phyloP scores from a whole-genome alignment of 805 yeast genomes.

The Maudiozyma turicensis region DNA sequence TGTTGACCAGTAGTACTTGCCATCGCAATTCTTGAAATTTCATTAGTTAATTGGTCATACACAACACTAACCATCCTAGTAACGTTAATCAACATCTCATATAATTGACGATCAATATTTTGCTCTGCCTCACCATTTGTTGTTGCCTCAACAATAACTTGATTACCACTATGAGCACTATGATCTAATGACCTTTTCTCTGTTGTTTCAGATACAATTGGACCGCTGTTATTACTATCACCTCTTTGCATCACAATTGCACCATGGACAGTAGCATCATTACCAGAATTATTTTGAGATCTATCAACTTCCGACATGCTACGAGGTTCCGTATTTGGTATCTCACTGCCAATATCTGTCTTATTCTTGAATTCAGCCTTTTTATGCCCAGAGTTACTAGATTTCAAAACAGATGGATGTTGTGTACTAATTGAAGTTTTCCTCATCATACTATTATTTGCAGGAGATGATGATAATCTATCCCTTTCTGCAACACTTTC shows the following conservation, averaged over 20 bases:
- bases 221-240: background rate
- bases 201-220: background rate
- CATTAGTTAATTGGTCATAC: conserved; percentile 60
- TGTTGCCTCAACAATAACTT: background rate
- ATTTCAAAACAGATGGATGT: background rate
- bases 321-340: background rate
- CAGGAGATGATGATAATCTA: background rate
- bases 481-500: conserved; percentile 1
- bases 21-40: conserved; percentile 55
- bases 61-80: conserved; percentile 67
- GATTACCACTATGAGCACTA: background rate
- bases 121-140: conserved; percentile 25
- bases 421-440: background rate
- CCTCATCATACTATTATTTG: background rate
- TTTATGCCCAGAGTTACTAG: background rate
- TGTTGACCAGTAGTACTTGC: conserved; percentile 36
- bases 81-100: conserved; percentile 53
- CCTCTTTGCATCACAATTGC: background rate
- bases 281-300: background rate
- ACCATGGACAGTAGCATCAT: background rate
- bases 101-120: conserved; percentile 58
- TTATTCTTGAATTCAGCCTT: background rate
- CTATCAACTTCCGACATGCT: background rate
- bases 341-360: background rate
- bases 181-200: background rate